phyloP scores from a whole-genome alignment of 75 land plant genomes.

The Cryptomeria japonica region DNA sequence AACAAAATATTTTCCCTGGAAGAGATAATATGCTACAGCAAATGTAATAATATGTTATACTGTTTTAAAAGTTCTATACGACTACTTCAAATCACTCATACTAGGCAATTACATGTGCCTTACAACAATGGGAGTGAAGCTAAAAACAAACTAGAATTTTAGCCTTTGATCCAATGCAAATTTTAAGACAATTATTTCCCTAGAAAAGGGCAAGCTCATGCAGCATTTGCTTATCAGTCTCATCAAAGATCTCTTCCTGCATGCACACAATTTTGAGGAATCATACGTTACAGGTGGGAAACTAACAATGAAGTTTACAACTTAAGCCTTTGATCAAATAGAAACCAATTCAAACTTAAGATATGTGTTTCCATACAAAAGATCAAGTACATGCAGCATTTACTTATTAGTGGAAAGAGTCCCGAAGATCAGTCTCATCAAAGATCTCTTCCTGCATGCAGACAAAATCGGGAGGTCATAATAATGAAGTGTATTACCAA shows the following conservation, averaged over 20 bases:
- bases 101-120: background rate
- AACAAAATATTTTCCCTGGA: background rate
- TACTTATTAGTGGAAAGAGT: constrained; percentile 2
- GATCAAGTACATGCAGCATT: background rate
- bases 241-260: constrained; percentile 52
- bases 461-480: background rate
- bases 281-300: background rate
- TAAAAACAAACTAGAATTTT: background rate
- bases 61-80: background rate
- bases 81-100: background rate
- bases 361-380: background rate
- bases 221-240: constrained; percentile 30
- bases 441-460: constrained; percentile 40
- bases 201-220: background rate
- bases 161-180: background rate
- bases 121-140: background rate
- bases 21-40: background rate
- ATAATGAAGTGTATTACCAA: background rate
- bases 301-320: too few relatives aligned
- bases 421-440: constrained; percentile 40
- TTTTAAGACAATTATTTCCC: background rate
- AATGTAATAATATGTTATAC: background rate
- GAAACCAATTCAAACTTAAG: background rate
- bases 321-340: too few relatives aligned
- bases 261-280: background rate